Conservation (phyloP, 805 yeast species). For the Hanseniaspora valbyensis region DNA sequence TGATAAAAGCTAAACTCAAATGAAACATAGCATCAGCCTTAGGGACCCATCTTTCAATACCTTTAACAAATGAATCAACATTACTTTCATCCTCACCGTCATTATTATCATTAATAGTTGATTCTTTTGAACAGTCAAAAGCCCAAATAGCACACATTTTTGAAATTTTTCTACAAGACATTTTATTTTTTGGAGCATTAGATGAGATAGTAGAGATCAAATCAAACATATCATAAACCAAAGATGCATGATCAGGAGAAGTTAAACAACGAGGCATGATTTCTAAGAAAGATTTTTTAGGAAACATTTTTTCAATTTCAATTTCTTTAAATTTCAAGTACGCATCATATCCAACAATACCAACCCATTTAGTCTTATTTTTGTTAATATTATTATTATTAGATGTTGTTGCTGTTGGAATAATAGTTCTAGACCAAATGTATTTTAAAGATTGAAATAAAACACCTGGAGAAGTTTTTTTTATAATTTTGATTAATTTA, state of each 20-base stretch:
- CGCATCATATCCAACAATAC: conserved; percentile 72
- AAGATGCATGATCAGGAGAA: conserved; percentile 79
- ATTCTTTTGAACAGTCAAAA: conserved; percentile 39
- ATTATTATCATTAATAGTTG: too few species aligned
- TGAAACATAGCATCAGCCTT: conserved; percentile 83
- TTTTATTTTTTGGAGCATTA: conserved; percentile 62
- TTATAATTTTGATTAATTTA: conserved; percentile 34
- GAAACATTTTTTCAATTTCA: conserved; percentile 56
- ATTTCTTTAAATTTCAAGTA: conserved; percentile 56
- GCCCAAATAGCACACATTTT: conserved; percentile 87
- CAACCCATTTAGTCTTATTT: conserved; percentile 58
- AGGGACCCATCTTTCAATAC: conserved; percentile 64
- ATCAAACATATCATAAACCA: conserved; percentile 79
- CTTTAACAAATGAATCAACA: conserved; percentile 56
- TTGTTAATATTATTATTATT: not conserved
- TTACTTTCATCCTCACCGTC: conserved; percentile 25
- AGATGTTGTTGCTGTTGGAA: not conserved
- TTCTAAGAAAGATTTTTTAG: conserved; percentile 62
- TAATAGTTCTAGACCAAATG: conserved; percentile 63
- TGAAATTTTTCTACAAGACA: conserved; percentile 70
- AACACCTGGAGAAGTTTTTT: conserved; percentile 54
- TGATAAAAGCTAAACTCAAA: conserved; percentile 58
- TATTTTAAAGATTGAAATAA: conserved; percentile 66
- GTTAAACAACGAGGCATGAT: conserved; percentile 76
- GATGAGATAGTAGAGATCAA: conserved; percentile 65